Evolutionary conservation across 768 basidiomycete genomes (phyloP).

Genomic region (Phanerodontia chrysosporium): DNA sequence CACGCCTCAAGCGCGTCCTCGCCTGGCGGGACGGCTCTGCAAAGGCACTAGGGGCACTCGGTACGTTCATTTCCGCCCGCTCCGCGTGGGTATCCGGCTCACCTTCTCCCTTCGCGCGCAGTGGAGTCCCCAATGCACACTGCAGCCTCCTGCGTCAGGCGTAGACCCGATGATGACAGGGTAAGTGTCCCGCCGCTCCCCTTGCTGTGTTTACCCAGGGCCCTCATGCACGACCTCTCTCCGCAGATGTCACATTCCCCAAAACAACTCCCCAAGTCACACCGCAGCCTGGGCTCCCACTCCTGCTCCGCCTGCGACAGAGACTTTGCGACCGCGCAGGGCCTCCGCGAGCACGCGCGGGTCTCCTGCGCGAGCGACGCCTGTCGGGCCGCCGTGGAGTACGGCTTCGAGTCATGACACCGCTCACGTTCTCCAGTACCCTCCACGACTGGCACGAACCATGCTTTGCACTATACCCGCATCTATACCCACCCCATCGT

Average conservation of each 20-base stretch:
- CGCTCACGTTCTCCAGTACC: background rate
- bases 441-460: background rate
- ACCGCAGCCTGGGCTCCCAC: constrained; percentile 44
- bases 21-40: constrained; percentile 65
- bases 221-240: background rate
- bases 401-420: constrained; percentile 56
- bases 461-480: constrained; percentile 9
- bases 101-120: background rate
- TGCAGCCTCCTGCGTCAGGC: constrained; percentile 38
- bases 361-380: constrained; percentile 57
- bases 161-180: constrained; percentile 44
- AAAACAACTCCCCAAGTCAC: constrained; percentile 11
- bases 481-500: constrained; percentile 11
- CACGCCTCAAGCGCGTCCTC: constrained; percentile 62
- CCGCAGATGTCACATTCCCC: constrained; percentile 17
- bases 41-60: constrained; percentile 42
- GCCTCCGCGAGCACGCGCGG: constrained; percentile 58
- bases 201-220: constrained; percentile 4
- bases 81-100: constrained; percentile 4
- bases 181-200: constrained; percentile 27
- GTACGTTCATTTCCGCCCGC: constrained; percentile 16
- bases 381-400: constrained; percentile 69
- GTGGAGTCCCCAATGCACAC: background rate
- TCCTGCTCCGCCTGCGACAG: constrained; percentile 76
- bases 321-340: constrained; percentile 54